phyloP scores from a whole-genome alignment of 2,329 filamentous ascomycete species.

The Ophiocordyceps camponoti-leonardi region DNA sequence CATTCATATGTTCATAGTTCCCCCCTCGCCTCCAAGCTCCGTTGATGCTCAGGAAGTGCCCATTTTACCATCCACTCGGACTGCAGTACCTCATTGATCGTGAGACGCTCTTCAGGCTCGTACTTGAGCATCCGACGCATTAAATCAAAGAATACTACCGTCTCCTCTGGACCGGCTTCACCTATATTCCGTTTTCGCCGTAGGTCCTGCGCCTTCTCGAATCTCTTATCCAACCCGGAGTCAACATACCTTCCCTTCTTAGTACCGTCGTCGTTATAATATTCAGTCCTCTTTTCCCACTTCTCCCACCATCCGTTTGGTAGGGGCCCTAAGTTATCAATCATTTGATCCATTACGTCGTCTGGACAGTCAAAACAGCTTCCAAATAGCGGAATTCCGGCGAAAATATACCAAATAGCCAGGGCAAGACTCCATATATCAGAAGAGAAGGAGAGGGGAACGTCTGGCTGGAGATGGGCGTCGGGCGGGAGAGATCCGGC shows the following conservation, averaged over 20 bases:
- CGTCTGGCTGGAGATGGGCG: background rate
- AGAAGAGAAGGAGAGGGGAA: slow-evolving; percentile 1
- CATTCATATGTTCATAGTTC: too few species aligned
- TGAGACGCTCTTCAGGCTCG: slow-evolving; percentile 10
- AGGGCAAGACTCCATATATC: slow-evolving; percentile 8
- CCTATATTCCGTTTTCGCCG: slow-evolving; percentile 3
- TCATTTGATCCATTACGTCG: slow-evolving; percentile 8
- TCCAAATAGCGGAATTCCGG: slow-evolving; percentile 8
- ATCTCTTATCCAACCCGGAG: too few species aligned
- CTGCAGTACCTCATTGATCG: slow-evolving; percentile 11
- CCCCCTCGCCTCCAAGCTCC: too few species aligned
- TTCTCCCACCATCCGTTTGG: background rate
- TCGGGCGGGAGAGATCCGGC: slow-evolving; percentile 1
- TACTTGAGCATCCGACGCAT: slow-evolving; percentile 14
- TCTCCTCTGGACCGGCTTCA: slow-evolving; percentile 7
- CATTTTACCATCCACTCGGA: slow-evolving; percentile 18
- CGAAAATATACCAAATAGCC: slow-evolving; percentile 9
- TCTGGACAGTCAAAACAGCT: slow-evolving; percentile 5
- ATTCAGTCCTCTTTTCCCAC: background rate
- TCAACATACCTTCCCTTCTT: slow-evolving; percentile 8
- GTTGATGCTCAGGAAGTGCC: slow-evolving; percentile 4
- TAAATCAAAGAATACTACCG: slow-evolving; percentile 9
- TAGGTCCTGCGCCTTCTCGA: slow-evolving; percentile 8
- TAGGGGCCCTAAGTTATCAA: slow-evolving; percentile 6
- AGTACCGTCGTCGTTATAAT: background rate